Evolutionary conservation across 2,329 filamentous ascomycete genomes (phyloP).

Genomic region (Colletotrichum sublineola): DNA sequence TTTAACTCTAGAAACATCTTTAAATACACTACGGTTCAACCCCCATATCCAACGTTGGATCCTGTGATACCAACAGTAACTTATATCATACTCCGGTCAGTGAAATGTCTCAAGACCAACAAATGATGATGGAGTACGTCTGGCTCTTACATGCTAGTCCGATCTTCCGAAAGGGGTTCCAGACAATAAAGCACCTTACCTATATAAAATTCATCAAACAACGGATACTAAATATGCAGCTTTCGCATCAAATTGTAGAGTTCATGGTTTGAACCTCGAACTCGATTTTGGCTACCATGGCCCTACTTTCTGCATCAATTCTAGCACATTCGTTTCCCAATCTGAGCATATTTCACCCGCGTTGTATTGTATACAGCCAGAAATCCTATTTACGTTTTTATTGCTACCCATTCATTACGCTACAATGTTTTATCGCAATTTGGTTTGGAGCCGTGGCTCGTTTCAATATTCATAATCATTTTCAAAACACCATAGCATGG

Average conservation of each 20-base stretch:
- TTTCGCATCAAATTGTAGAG: neutral
- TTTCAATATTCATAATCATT: too few species aligned
- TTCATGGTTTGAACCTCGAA: neutral
- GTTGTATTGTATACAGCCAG: neutral
- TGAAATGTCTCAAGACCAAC: neutral
- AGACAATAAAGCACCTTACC: slow-evolving; percentile 19
- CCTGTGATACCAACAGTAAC: too few species aligned
- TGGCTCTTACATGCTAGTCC: neutral
- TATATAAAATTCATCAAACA: slow-evolving; percentile 3
- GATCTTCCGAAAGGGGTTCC: slow-evolving; percentile 1
- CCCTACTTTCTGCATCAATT: neutral
- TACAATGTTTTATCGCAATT: neutral
- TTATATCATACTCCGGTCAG: neutral
- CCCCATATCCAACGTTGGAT: too few species aligned
- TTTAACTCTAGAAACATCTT: too few species aligned
- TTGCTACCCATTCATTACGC: too few species aligned
- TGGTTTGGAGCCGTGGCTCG: too few species aligned
- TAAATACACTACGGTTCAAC: too few species aligned
- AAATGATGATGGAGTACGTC: neutral
- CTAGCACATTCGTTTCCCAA: slow-evolving; percentile 5
- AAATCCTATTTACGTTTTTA: neutral
- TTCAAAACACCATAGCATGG: neutral
- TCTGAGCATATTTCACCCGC: neutral
- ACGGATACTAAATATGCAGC: neutral
- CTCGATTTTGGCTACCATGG: neutral